A percentile compares a stretch with the other conserved stretches of the same genome.
These are phyloP conservation scores for Neonectria faginata DNA, from an alignment of 2,329 filamentous ascomycete species.

Conservation along the genomic window DNA sequence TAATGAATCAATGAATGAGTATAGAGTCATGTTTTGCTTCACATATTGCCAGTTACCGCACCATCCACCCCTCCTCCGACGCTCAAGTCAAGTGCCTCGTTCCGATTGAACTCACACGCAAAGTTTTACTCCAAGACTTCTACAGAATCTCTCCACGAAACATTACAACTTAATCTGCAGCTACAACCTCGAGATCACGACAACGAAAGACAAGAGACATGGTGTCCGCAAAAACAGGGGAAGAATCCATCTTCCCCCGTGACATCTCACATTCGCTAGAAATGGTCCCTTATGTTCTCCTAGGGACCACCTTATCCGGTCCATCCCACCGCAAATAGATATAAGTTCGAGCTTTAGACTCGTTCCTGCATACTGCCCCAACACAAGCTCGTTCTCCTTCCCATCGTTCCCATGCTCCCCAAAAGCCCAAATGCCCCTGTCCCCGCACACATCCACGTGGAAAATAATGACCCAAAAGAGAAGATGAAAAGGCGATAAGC, in stretches of 20 bases:
- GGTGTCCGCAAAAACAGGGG: not conserved
- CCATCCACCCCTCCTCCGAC: not conserved
- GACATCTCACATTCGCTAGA: conserved; percentile 14
- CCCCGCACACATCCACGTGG: not conserved
- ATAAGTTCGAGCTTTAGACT: conserved; percentile 6
- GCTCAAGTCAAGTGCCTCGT: not conserved
- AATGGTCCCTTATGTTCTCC: conserved; percentile 7
- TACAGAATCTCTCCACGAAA: too few species aligned
- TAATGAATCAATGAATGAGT: conserved; percentile 4
- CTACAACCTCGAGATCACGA: not conserved
- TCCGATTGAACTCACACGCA: not conserved
- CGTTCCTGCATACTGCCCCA: conserved; percentile 8
- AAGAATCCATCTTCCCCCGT: not conserved
- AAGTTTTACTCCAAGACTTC: not conserved
- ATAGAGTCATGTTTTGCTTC: not conserved
- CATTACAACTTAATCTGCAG: not conserved
- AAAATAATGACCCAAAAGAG: not conserved
- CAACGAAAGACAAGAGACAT: not conserved
- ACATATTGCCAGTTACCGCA: not conserved
- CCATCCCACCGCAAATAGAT: conserved; percentile 14
- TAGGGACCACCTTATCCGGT: conserved; percentile 1
- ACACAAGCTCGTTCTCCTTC: conserved; percentile 5
- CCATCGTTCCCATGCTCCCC: conserved; percentile 5
- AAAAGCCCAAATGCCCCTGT: not conserved
- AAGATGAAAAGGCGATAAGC: not conserved